These are phyloP conservation scores for Blastobotrys persicus DNA, from an alignment of 1,139 yeast species.

Conservation along the genomic window DNA sequence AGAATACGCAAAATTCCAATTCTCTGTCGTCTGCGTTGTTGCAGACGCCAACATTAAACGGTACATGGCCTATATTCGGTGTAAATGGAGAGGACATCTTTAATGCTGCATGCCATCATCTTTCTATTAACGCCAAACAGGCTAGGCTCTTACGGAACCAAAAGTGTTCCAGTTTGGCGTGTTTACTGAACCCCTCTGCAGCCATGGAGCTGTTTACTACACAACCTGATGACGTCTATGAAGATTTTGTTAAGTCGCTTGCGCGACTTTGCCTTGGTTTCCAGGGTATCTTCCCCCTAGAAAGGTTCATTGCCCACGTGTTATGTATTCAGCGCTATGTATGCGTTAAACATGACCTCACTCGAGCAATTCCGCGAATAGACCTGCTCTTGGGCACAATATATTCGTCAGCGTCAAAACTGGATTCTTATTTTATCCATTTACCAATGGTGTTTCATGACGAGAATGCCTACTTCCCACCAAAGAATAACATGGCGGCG, in stretches of 20 bases:
- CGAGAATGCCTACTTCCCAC: neutral
- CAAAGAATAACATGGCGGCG: constrained; percentile 3
- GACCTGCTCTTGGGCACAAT: constrained; percentile 7
- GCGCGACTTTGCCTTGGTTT: neutral
- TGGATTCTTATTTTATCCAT: constrained; percentile 4
- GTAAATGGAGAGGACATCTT: constrained; percentile 2
- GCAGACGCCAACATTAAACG: constrained; percentile 4
- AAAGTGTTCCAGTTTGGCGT: neutral
- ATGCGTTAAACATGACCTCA: neutral
- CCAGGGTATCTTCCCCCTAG: constrained; percentile 7
- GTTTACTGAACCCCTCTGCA: neutral
- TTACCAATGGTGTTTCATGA: constrained; percentile 5
- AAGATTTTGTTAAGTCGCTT: neutral
- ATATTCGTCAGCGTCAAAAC: constrained; percentile 3
- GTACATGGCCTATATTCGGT: constrained; percentile 8
- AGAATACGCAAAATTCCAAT: neutral
- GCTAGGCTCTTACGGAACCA: neutral
- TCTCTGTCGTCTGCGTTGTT: neutral
- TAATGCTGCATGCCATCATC: constrained; percentile 5
- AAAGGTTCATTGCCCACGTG: constrained; percentile 6
- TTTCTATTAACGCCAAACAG: constrained; percentile 1
- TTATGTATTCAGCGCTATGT: constrained; percentile 4
- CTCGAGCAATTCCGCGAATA: constrained; percentile 2
- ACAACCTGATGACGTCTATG: neutral
- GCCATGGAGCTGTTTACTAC: constrained; percentile 2